Evolutionary conservation across 805 yeast genomes (phyloP), one percentile per base, ranked within the genome.

Genomic region (Myxozyma neglecta): DNA sequence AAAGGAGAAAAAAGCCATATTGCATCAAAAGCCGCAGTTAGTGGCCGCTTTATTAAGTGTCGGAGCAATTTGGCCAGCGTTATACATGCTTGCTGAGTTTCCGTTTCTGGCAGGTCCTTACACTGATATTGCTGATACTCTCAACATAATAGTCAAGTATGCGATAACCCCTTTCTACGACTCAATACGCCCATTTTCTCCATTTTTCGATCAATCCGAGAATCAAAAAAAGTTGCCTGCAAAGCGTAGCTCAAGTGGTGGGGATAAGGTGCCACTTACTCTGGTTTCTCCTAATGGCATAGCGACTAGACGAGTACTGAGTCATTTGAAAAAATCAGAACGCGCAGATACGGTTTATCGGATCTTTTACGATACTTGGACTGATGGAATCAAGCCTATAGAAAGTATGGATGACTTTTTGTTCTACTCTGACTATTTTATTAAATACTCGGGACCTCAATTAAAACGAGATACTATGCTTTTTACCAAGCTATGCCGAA

Each of bases 11-110:
- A 37, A 50, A 53, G 40, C 53, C 36, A 18, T 56, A 2, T 54
- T 34, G 60, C 68, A 69, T 42, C 76, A 74, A 7, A 85, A 83
- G 63, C 66, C 79, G 36, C 77, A 77, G 50, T 74, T 89, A 40
- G 71, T 88, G 39, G 79, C 83, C 63, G 75, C 80, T 14, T 76
- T 86, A 39, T 73, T 92, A 6, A 73, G 82, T 0, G 81, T 80
- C 65, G 92, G 94, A 0, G 73, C 87, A 53, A 78, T 86, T 54
- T 78, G 83, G 72, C 90, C 91, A 1, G 76, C 89, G 0, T 59
- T 88, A 9, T 83, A 74, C 68, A 76, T 89, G 5, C 74, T 90
- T 4, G 76, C 83, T 1, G 80, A 80, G 63, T 84, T 82, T 67
- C 96, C 96, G 8, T 83, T 77, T 55, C 72, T 90, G 29, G 82